A percentile compares a stretch with the other conserved stretches of the same genome.
Conservation (phyloP, 495 filamentous ascomycete species). For the Penicillium tannophilum region DNA sequence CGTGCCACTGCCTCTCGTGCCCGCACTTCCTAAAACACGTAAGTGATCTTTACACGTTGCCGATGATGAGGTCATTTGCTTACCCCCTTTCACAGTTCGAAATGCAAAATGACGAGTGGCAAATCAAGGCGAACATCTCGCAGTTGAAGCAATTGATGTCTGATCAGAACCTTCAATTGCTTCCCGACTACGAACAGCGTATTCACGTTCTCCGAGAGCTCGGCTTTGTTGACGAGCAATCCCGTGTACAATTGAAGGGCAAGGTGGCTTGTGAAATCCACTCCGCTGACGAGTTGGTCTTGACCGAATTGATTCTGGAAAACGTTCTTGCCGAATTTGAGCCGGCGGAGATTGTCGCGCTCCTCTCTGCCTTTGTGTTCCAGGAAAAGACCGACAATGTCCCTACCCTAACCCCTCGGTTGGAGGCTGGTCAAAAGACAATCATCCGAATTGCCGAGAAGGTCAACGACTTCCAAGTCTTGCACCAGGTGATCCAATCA, state of each 20-base stretch:
- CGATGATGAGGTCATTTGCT: neutral
- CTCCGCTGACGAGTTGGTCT: constrained; percentile 94
- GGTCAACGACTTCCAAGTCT: constrained; percentile 82
- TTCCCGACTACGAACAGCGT: constrained; percentile 98
- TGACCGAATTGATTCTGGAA: constrained; percentile 94
- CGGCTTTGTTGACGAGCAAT: constrained; percentile 81
- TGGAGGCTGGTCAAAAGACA: constrained; percentile 81
- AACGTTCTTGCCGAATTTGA: constrained; percentile 95
- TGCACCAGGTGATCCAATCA: constrained; percentile 87
- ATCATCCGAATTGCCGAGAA: constrained; percentile 89
- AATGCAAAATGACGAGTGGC: constrained; percentile 93
- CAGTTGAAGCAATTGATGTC: constrained; percentile 85
- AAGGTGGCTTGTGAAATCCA: constrained; percentile 99
- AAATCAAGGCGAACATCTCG: constrained; percentile 86
- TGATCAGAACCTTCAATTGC: constrained; percentile 92
- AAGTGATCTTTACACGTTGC: constrained; percentile 32
- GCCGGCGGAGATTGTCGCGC: constrained; percentile 92
- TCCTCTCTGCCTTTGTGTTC: constrained; percentile 96
- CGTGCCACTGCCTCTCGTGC: constrained; percentile 64
- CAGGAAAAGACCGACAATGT: constrained; percentile 90
- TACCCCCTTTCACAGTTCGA: constrained; percentile 61
- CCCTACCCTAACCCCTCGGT: constrained; percentile 78
- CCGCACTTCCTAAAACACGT: constrained; percentile 83
- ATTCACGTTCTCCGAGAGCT: constrained; percentile 89
- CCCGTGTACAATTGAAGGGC: constrained; percentile 89